Base-by-base conservation (phyloP, 192 early-diverging fungal species). In the Chytriomyces confervae region DNA sequence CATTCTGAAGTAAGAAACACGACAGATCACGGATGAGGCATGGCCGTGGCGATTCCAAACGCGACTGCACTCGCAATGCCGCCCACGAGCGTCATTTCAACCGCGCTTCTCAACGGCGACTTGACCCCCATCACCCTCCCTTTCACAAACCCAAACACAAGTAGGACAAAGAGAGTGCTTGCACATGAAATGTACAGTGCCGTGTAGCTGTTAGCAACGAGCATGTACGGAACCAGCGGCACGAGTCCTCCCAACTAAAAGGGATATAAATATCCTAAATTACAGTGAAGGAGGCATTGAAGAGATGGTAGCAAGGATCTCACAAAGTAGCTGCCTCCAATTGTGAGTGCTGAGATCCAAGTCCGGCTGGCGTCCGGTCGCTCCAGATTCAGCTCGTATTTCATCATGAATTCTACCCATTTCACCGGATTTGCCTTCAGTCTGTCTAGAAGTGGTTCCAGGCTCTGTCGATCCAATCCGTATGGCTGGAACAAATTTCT, bases 381-480 rank as follows among this genome's bases (percentile, higher is more conserved):
- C 66, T 91, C 89, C 46, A 92, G 79, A 62, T 82, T 81, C 53
- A 92, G 75, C 81, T 92, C 91, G 78, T 91, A 91, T 67, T 89
- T 86, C 91, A 92, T 92, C 91, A 92, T 92, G 65, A 92, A 92
- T 62, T 92, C 90, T 36, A 92, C 87, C 84, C 87, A 90, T 63
- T 86, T 78, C 24, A 83, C 53, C 7, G 85, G 86, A 79, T 92
- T 79, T 11, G 64, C 74, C 63, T 81, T 81, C 60, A 92, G 81
- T 36, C 80, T 81, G 7, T 76, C 77, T 50, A 92, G 75, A 27
- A 92, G 48, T n/a, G 91, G 91, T n/a, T 84, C 64, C 24, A 91
- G 62, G 13, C 78, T 81, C 2, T 72, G 68, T 5, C 82, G 66
- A 62, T 83, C 80, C 4, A 92, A 64, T n/a, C 91, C 91, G 68